Conservation (phyloP, 441 rosid genomes). For the Mallotus japonicus region DNA sequence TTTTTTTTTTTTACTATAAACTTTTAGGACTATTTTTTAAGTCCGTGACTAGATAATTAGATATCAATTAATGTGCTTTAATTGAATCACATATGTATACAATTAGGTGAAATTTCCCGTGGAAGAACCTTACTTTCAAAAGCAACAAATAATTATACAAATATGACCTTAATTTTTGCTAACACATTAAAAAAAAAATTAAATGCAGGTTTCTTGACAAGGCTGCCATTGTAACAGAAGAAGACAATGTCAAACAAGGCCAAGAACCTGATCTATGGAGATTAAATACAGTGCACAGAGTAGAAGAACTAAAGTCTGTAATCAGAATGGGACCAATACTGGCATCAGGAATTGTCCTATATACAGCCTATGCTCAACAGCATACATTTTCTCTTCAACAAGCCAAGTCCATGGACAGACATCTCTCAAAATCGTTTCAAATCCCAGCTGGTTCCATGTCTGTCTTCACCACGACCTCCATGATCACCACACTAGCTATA, state of each 20-base stretch:
- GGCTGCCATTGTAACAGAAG: conserved; percentile 67
- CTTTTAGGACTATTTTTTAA: no score
- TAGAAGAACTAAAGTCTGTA: conserved; percentile 81
- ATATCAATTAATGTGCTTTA: no score
- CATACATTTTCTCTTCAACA: conserved; percentile 84
- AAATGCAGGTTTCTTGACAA: conserved; percentile 68
- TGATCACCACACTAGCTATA: conserved; percentile 70
- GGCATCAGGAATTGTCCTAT: conserved; percentile 83
- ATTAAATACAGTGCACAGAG: conserved; percentile 80
- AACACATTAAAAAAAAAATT: background rate
- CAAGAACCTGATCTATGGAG: conserved; percentile 64
- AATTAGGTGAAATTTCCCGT: no score
- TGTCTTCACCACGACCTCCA: conserved; percentile 71
- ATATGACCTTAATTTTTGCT: background rate
- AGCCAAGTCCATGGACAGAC: conserved; percentile 88
- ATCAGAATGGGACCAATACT: conserved; percentile 94
- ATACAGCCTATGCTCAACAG: conserved; percentile 87
- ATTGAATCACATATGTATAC: no score
- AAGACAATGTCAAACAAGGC: conserved; percentile 49
- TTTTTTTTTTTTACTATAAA: no score
- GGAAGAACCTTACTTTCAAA: no score
- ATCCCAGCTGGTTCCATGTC: conserved; percentile 93
- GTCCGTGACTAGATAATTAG: no score
- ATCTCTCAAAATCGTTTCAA: conserved; percentile 56
- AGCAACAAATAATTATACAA: no score